phyloP scores from a whole-genome alignment of 176 grass and related monocot genomes.

The Musa beccarii region DNA sequence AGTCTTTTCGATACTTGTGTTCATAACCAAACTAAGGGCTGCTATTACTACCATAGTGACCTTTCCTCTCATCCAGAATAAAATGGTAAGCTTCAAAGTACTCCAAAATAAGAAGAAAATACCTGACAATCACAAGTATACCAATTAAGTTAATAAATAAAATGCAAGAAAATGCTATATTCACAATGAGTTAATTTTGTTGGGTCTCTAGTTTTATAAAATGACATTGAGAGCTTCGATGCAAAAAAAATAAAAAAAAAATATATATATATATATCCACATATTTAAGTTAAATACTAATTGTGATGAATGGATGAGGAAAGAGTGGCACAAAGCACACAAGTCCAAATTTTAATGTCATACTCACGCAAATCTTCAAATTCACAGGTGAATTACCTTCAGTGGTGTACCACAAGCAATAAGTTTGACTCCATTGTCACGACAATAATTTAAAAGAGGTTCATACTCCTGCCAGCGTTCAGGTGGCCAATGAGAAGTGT shows the following conservation, averaged over 20 bases:
- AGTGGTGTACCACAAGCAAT: slow-evolving; percentile 90
- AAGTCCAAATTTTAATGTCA: not conserved
- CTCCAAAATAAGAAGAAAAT: not conserved
- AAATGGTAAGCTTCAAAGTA: not conserved
- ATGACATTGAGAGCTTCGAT: not conserved
- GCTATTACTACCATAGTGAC: no score
- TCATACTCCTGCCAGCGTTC: slow-evolving; percentile 92
- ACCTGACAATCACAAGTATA: not conserved
- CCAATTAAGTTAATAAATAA: no score
- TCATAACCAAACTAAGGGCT: no score
- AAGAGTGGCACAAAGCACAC: not conserved
- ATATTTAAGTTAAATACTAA: not conserved
- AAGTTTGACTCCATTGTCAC: slow-evolving; percentile 71
- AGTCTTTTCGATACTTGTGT: no score
- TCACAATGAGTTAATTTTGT: no score
- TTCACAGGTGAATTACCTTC: slow-evolving; percentile 43
- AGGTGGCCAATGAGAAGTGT: slow-evolving; percentile 76
- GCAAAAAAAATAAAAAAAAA: not conserved
- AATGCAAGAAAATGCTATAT: no score
- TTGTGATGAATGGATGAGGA: not conserved
- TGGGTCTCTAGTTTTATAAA: not conserved
- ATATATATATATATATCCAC: no score
- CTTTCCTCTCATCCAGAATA: not conserved
- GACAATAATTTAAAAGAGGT: slow-evolving; percentile 83
- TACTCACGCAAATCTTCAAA: not conserved